Evolutionary conservation across 345 rosid species (phyloP).

Genomic region (Reutealis trisperma): DNA sequence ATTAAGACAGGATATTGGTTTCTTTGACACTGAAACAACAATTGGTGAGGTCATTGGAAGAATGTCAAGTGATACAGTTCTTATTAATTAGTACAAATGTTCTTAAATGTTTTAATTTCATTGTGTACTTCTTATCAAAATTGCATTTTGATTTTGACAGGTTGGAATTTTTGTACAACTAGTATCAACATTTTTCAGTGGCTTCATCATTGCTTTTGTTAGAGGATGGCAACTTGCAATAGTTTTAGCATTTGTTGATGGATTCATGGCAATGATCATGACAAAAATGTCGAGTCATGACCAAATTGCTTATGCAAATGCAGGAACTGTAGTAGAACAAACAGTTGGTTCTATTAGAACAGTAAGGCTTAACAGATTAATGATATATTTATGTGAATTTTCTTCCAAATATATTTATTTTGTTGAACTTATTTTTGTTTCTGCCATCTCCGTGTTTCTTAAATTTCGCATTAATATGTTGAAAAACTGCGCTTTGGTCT

Average conservation of each 20-base stretch:
- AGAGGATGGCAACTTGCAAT: constrained; percentile 63
- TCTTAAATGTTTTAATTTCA: no score
- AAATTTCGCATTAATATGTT: no score
- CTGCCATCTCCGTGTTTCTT: no score
- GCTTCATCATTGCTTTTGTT: constrained; percentile 56
- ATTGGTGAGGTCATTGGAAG: constrained; percentile 91
- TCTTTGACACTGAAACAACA: constrained; percentile 80
- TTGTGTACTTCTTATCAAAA: not conserved
- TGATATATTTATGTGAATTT: not conserved
- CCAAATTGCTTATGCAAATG: constrained; percentile 81
- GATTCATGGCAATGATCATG: constrained; percentile 52
- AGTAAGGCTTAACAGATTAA: constrained; percentile 36
- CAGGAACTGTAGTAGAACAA: constrained; percentile 86
- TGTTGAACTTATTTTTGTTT: not conserved
- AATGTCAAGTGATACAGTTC: constrained; percentile 90
- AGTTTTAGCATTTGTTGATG: constrained; percentile 58
- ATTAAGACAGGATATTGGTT: constrained; percentile 21
- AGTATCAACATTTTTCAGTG: constrained; percentile 59
- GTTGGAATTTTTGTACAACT: constrained; percentile 75
- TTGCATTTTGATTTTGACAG: not conserved
- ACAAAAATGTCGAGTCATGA: constrained; percentile 75
- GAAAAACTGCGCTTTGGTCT: no score
- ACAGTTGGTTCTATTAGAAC: constrained; percentile 82
- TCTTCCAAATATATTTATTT: not conserved
- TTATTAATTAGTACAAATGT: constrained; percentile 11